Conservation (phyloP, 345 rosid genomes). For the Salix dunnii region DNA sequence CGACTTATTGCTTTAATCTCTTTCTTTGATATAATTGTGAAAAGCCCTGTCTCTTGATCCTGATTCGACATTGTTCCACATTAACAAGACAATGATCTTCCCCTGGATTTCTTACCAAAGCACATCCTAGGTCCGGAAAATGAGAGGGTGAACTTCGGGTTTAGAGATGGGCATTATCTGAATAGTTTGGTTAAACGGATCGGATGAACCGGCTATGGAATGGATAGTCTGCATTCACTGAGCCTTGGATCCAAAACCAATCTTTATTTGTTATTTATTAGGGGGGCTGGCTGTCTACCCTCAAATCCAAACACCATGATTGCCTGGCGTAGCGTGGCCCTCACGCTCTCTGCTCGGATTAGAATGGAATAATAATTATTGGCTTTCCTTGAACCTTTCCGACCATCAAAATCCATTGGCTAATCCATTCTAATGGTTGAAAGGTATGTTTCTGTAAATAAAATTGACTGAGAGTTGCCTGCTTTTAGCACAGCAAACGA, state of each 20-base stretch:
- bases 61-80: too few species aligned
- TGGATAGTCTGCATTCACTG: too few species aligned
- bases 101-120: too few species aligned
- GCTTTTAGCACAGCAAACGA: not conserved
- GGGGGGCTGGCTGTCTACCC: too few species aligned
- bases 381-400: not conserved
- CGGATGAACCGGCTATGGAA: not conserved
- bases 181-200: not conserved
- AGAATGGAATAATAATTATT: not conserved
- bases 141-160: not conserved
- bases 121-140: not conserved
- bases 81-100: too few species aligned
- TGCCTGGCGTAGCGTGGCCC: not conserved
- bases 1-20: too few species aligned
- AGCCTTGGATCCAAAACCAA: too few species aligned
- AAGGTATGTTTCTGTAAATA: not conserved
- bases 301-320: too few species aligned
- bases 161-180: not conserved
- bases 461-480: not conserved
- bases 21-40: too few species aligned
- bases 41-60: too few species aligned
- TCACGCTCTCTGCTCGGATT: not conserved
- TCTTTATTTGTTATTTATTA: too few species aligned
- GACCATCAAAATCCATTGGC: not conserved
- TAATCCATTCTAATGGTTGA: not conserved